Conservation (phyloP, 2,329 filamentous ascomycete genomes). For the Phoma sp. region DNA sequence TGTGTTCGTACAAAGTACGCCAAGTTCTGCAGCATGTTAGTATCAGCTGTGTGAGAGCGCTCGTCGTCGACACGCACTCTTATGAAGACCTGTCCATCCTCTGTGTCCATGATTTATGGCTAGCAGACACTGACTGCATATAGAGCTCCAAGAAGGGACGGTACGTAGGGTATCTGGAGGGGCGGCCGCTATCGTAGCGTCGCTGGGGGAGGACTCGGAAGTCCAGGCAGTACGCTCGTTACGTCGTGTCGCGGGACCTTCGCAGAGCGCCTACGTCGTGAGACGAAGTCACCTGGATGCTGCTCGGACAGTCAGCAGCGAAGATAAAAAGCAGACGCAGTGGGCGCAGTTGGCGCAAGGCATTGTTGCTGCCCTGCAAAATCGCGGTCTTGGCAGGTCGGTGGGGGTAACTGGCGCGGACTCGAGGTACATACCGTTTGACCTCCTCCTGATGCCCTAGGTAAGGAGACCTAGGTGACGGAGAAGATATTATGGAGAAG, state of each 20-base stretch:
- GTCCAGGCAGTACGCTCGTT: constrained; percentile 22
- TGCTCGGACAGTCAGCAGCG: constrained; percentile 34
- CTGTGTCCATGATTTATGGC: constrained; percentile 72
- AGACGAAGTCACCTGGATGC: constrained; percentile 29
- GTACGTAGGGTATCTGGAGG: constrained; percentile 6
- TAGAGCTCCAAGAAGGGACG: constrained; percentile 30
- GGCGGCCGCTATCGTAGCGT: constrained; percentile 21
- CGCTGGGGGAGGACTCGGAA: constrained; percentile 14
- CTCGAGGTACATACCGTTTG: constrained; percentile 15
- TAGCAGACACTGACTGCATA: constrained; percentile 44
- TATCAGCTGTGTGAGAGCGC: constrained; percentile 4
- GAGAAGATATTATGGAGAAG: constrained; percentile 29
- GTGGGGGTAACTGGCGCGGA: constrained; percentile 8
- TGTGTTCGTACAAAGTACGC: constrained; percentile 96
- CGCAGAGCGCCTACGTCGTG: constrained; percentile 30
- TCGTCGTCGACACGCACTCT: constrained; percentile 66
- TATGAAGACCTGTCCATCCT: constrained; percentile 89
- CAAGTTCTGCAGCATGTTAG: constrained; percentile 73
- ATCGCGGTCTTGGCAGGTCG: constrained; percentile 29
- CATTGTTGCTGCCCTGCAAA: constrained; percentile 20
- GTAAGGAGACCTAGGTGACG: constrained; percentile 41
- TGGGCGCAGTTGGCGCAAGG: constrained; percentile 12
- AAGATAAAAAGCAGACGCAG: constrained; percentile 6
- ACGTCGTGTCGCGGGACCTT: constrained; percentile 25
- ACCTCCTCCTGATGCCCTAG: constrained; percentile 37